Conservation (phyloP, 2,329 filamentous ascomycete genomes). For the Scytalidium lignicola region DNA sequence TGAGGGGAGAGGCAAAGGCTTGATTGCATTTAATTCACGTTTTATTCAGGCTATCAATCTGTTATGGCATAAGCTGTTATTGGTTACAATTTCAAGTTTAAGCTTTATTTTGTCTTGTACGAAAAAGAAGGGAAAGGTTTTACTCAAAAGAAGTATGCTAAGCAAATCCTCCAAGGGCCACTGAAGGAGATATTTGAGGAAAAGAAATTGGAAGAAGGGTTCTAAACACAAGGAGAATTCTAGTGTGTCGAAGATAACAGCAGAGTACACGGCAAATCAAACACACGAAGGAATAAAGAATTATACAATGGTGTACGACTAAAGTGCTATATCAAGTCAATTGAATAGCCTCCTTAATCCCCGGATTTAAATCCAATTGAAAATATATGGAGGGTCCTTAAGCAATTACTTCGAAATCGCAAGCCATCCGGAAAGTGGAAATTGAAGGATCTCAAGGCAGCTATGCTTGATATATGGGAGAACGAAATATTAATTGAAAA, state of each 20-base stretch:
- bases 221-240: not conserved
- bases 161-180: slow-evolving; percentile 8
- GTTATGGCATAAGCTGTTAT: slow-evolving; percentile 8
- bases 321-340: not conserved
- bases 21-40: slow-evolving; percentile 11
- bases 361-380: slow-evolving; percentile 10
- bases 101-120: slow-evolving; percentile 7
- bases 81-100: slow-evolving; percentile 10
- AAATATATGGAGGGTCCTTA: slow-evolving; percentile 10
- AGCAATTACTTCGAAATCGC: slow-evolving; percentile 8
- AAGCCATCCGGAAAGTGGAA: slow-evolving; percentile 5
- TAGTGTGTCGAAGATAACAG: not conserved
- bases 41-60: slow-evolving; percentile 4
- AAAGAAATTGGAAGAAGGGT: not conserved
- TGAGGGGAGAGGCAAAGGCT: slow-evolving; percentile 5
- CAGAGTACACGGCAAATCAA: not conserved
- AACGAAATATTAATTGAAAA: slow-evolving; percentile 10
- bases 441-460: slow-evolving; percentile 8
- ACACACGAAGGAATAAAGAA: not conserved
- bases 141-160: slow-evolving; percentile 12
- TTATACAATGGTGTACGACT: not conserved
- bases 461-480: slow-evolving; percentile 11
- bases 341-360: slow-evolving; percentile 5
- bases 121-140: slow-evolving; percentile 14
- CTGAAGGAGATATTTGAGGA: slow-evolving; percentile 8